Evolutionary conservation across 495 filamentous ascomycete species (phyloP).

Genomic region (Talaromyces borbonicus): DNA sequence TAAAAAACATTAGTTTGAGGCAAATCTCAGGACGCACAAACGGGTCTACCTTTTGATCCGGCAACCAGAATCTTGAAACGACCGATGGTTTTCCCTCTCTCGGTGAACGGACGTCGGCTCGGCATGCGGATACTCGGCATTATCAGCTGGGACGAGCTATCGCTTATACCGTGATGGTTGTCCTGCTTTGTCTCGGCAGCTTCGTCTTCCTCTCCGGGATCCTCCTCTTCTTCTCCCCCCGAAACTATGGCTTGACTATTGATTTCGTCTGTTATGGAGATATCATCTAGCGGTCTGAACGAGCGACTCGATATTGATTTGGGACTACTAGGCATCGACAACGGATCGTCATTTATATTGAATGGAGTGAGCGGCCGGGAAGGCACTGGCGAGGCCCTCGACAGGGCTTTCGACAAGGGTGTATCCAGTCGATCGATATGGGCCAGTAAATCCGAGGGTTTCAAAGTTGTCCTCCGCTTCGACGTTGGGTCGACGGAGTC

Average conservation of each 20-base stretch:
- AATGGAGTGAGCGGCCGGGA: constrained; percentile 40
- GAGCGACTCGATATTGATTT: constrained; percentile 42
- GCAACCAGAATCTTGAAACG: constrained; percentile 81
- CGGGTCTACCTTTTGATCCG: constrained; percentile 61
- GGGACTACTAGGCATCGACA: constrained; percentile 43
- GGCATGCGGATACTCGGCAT: constrained; percentile 98
- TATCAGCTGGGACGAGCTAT: constrained; percentile 73
- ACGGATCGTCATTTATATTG: constrained; percentile 31
- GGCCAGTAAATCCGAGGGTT: constrained; percentile 15
- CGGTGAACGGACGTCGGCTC: constrained; percentile 83
- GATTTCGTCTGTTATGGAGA: constrained; percentile 41
- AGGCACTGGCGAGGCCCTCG: constrained; percentile 15
- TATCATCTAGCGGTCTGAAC: constrained; percentile 38
- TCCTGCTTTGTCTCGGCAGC: constrained; percentile 13
- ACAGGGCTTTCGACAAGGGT: constrained; percentile 13
- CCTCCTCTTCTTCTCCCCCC: constrained; percentile 34
- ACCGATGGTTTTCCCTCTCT: constrained; percentile 73
- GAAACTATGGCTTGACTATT: constrained; percentile 39
- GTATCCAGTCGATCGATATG: constrained; percentile 12
- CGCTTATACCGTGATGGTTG: constrained; percentile 17
- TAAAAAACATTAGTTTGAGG: neutral
- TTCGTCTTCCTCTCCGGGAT: constrained; percentile 34
- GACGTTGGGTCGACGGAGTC: constrained; percentile 19
- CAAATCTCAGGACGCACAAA: neutral
- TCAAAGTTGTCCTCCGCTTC: constrained; percentile 28